A percentile compares a stretch with the other conserved stretches of the same genome.
Conservation (phyloP, 345 rosid genomes). For the Schrenkiella parvula region DNA sequence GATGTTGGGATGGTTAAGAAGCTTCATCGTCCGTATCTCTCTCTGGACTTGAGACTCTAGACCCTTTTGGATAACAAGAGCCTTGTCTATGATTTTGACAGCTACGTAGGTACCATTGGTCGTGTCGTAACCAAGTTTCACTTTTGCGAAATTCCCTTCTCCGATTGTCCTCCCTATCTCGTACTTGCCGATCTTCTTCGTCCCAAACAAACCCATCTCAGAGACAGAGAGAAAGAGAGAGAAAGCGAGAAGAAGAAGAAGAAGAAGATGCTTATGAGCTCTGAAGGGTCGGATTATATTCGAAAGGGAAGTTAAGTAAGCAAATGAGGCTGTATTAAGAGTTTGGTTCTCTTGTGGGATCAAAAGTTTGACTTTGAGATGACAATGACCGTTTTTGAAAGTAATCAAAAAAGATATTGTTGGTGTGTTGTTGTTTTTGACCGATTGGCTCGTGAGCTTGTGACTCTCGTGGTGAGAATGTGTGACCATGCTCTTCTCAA, state of each 20-base stretch:
- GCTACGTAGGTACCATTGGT: slow-evolving; percentile 55
- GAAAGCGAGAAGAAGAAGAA: neutral
- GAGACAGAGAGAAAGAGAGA: neutral
- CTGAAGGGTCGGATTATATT: slow-evolving; percentile 3
- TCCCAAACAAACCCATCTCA: slow-evolving; percentile 29
- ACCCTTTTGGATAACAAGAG: slow-evolving; percentile 60
- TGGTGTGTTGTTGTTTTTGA: slow-evolving; percentile 11
- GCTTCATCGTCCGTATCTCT: slow-evolving; percentile 89
- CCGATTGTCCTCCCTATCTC: slow-evolving; percentile 68
- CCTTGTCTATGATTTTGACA: slow-evolving; percentile 77
- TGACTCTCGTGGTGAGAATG: slow-evolving; percentile 17
- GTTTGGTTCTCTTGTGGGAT: neutral
- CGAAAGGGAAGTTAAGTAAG: neutral
- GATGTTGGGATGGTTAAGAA: slow-evolving; percentile 75
- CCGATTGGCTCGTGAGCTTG: slow-evolving; percentile 20
- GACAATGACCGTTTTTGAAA: neutral
- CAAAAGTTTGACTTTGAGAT: slow-evolving; percentile 21
- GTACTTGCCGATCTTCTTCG: slow-evolving; percentile 66
- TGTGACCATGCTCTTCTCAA: slow-evolving; percentile 6
- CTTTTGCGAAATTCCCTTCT: slow-evolving; percentile 89
- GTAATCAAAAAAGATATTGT: slow-evolving; percentile 10
- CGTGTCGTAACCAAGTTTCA: slow-evolving; percentile 73
- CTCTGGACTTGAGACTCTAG: slow-evolving; percentile 75
- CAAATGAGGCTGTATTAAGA: neutral
- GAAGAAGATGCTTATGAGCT: neutral